Evolutionary conservation across 495 filamentous ascomycete species (phyloP), one percentile per base, ranked within the genome.

Genomic region (Hypomontagnella monticulosa): DNA sequence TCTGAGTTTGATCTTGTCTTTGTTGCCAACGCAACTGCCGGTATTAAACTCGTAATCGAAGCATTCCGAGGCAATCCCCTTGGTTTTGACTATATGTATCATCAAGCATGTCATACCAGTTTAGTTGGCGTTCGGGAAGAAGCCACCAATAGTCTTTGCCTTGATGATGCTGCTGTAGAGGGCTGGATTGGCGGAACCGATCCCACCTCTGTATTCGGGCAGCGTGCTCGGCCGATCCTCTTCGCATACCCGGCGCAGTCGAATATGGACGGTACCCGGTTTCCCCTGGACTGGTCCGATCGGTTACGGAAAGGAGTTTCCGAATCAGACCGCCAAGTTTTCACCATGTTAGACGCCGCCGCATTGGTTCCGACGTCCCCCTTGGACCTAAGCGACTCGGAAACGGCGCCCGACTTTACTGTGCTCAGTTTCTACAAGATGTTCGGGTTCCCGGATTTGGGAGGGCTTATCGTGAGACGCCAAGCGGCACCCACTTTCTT

Each of bases 381-480:
- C 0, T 79, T 97, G 18, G 87, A 96, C 72, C 72, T 98, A 18
- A 82, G 86, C 50, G 74, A 89, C 65, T 69, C 79, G 6, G 75
- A 79, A 6, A 63, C 70, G 1, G 89, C 91, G 0, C 92, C 94
- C 0, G 94, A 98, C 68, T 97, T 97, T 63, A 92, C 88, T 4
- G 92, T 91, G 0, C 72, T 97, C 18, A 96, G 92, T 79, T 93
- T 98, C 68, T 96, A 97, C 76, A 98, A 98, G 75, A 95, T 98
- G 18, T 98, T 97, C 73, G 94, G 94, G 4, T 97, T 97, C 68
- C 94, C 94, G 0, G 92, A 98, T 70, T 78, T 98, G 0, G 94
- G 94, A 5, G 94, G 89, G 3, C 78, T 98, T 72, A 89, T 98
- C 51, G 88, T 97, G 7, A 84, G 89, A 40, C 92, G 92, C 61